Percentiles rank a stretch among this genome's conserved stretches.
Evolutionary conservation across 768 basidiomycete species (phyloP).

Genomic region (Cantharellus anzutake): DNA sequence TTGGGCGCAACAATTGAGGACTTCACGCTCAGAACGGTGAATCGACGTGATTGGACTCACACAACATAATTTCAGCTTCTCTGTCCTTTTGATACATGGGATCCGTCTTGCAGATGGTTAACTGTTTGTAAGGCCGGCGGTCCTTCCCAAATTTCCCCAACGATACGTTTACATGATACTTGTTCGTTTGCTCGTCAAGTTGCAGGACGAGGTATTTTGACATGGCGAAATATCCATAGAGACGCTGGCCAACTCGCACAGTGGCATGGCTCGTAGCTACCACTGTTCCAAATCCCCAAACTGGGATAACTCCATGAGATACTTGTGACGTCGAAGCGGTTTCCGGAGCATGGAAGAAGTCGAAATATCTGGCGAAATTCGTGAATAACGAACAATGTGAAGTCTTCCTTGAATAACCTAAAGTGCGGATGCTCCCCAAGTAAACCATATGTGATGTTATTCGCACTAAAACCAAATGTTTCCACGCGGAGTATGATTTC

Average conservation of each 20-base stretch:
- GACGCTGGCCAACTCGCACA: slow-evolving; percentile 34
- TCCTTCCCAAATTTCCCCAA: slow-evolving; percentile 37
- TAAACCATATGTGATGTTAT: slow-evolving; percentile 52
- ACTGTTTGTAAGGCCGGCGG: slow-evolving; percentile 29
- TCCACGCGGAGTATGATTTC: slow-evolving; percentile 22
- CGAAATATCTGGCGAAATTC: slow-evolving; percentile 35
- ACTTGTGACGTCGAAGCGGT: slow-evolving; percentile 21
- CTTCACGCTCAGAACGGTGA: not conserved
- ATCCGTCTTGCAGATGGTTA: slow-evolving; percentile 38
- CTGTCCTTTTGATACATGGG: slow-evolving; percentile 29
- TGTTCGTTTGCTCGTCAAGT: slow-evolving; percentile 32
- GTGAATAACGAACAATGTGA: not conserved
- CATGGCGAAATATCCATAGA: slow-evolving; percentile 45
- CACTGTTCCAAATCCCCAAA: slow-evolving; percentile 54
- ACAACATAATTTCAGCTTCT: slow-evolving; percentile 54
- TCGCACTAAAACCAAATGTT: slow-evolving; percentile 51
- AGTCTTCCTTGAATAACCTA: slow-evolving; percentile 13
- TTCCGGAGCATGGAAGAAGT: slow-evolving; percentile 36
- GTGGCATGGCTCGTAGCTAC: slow-evolving; percentile 29
- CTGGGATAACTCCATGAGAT: slow-evolving; percentile 45
- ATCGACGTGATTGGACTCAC: slow-evolving; percentile 10
- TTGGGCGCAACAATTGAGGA: not conserved
- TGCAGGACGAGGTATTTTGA: slow-evolving; percentile 35
- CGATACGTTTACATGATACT: slow-evolving; percentile 37
- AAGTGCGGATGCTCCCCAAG: slow-evolving; percentile 26